phyloP scores from a whole-genome alignment of 176 grass and related monocot genomes.

The Metroxylon sagu region DNA sequence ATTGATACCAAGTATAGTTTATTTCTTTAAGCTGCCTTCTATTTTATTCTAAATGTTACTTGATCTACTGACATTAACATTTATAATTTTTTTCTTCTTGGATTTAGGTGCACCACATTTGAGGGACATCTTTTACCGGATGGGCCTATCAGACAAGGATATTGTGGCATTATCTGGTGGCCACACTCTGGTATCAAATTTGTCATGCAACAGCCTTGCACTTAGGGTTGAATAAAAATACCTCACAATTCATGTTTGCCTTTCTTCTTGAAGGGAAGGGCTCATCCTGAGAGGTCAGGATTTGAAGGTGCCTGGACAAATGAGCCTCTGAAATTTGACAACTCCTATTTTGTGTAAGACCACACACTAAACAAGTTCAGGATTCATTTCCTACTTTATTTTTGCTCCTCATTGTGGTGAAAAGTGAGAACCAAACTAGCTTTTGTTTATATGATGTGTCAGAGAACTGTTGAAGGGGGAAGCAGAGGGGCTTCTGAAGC shows the following conservation, averaged over 20 bases:
- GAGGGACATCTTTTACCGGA: constrained; percentile 82
- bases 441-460: constrained; percentile 2
- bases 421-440: too few species aligned
- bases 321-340: too few species aligned
- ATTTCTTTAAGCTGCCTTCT: neutral
- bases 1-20: too few species aligned
- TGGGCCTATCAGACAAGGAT: constrained; percentile 92
- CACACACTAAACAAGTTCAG: constrained; percentile 8
- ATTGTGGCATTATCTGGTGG: constrained; percentile 85
- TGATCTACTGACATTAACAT: neutral
- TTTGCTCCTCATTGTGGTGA: too few species aligned
- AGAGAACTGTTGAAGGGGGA: constrained; percentile 68
- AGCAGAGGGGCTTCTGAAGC: constrained; percentile 75
- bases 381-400: too few species aligned
- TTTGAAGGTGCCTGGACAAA: too few species aligned
- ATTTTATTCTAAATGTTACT: neutral
- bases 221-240: constrained; percentile 1
- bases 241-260: neutral
- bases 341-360: constrained; percentile 33
- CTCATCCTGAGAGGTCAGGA: neutral
- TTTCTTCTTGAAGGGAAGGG: constrained; percentile 52
- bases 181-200: constrained; percentile 60
- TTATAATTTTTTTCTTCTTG: neutral
- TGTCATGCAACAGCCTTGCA: neutral
- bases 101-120: constrained; percentile 59